Evolutionary conservation across 23 red algal species (phyloP), one percentile per base, ranked within the genome.

Genomic region (Gracilaria gracilis): DNA sequence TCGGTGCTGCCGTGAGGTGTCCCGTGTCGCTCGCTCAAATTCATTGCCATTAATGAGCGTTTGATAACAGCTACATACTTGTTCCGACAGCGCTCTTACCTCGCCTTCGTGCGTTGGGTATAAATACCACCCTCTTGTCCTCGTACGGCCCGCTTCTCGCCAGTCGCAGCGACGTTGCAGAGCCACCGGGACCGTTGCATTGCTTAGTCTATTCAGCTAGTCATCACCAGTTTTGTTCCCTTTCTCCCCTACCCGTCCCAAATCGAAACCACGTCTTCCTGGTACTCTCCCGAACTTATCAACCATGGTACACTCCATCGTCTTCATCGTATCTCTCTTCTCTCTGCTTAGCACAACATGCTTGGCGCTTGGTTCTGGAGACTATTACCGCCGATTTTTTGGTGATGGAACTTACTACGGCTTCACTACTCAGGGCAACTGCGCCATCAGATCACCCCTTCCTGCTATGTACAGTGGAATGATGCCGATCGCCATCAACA

Each of bases 321-420:
- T 29, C 19, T 9, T 6, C 2, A 31, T 62, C 27, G 24, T 62
- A 4, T 29, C 59, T 16, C 24, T 62, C 24, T 19, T 62, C 4
- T 62, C 24, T 1, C 29, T 62, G 24, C 0, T 62, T 2, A 29
- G 59, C 19, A 11, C 59, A 62, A 4, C 59, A 29, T 62, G 59
- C 13, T 0, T 4, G 13, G 53, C 80, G 27, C 21, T 83, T 4
- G 27, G 16, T 20, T 34, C 80, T 55, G 27, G 25, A 0, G 44
- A 67, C 21, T 87, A 87, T 48, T 57, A 65, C 33, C 55, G 47
- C 25, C 19, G 7, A 9, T 87, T 87, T 23, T 69, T 21, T n/a
- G 87, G 87, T 23, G 87, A 91, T 38, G 87, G 75, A 12, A 91
- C 87, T 28, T 91, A 91, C 75, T 91, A 91, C 25, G 87, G 87